Evolutionary conservation across 495 filamentous ascomycete species (phyloP).

Genomic region (Penicillium canariense): DNA sequence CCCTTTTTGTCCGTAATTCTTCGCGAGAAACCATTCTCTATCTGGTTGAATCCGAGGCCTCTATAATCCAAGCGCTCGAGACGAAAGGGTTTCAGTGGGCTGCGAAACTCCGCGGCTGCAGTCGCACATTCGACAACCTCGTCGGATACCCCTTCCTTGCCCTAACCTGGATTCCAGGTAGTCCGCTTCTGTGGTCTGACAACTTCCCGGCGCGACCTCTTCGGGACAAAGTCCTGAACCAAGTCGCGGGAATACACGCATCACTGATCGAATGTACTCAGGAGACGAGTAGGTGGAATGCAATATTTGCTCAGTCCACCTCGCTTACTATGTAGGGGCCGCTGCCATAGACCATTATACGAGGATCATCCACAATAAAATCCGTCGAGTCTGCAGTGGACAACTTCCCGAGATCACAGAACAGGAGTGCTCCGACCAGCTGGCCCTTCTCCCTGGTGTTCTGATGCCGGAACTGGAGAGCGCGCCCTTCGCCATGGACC

Average conservation of each 20-base stretch:
- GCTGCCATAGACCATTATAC: constrained; percentile 1
- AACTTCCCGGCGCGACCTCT: constrained; percentile 8
- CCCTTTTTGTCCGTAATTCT: constrained; percentile 6
- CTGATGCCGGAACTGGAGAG: constrained; percentile 14
- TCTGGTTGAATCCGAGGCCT: constrained; percentile 8
- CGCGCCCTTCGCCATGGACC: constrained; percentile 8
- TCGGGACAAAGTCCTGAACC: constrained; percentile 10
- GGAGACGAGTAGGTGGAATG: constrained; percentile 10
- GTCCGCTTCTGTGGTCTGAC: constrained; percentile 9
- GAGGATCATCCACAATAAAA: constrained; percentile 10
- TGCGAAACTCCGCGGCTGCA: constrained; percentile 10
- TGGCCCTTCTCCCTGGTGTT: constrained; percentile 9
- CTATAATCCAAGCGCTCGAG: constrained; percentile 9
- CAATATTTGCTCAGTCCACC: neutral
- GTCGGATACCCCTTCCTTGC: constrained; percentile 13
- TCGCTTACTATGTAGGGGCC: neutral
- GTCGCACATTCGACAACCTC: constrained; percentile 13
- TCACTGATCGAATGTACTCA: constrained; percentile 12
- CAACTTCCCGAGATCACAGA: constrained; percentile 12
- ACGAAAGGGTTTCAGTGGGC: constrained; percentile 11
- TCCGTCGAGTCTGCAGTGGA: neutral
- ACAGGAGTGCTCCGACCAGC: constrained; percentile 11
- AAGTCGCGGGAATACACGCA: constrained; percentile 5
- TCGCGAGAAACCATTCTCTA: constrained; percentile 1
- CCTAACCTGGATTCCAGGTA: constrained; percentile 13